Evolutionary conservation across 73 alveolate species (phyloP).

Genomic region (Tetrahymena borealis): DNA sequence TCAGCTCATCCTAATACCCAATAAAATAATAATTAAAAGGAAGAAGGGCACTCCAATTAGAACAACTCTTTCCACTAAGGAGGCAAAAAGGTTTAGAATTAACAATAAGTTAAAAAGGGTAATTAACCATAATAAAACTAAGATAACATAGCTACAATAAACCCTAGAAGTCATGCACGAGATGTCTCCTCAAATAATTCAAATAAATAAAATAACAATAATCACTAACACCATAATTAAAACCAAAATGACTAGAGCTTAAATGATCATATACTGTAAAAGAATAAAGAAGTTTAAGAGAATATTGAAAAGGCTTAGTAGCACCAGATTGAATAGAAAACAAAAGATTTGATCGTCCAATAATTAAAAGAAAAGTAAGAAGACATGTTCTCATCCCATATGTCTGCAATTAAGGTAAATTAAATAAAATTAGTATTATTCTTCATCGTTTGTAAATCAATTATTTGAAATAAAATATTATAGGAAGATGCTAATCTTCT

Average conservation of each 20-base stretch:
- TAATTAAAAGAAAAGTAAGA: conserved; percentile 85
- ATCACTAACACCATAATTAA: neutral
- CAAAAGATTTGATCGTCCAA: conserved; percentile 46
- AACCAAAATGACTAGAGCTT: neutral
- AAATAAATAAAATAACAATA: neutral
- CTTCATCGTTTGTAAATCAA: neutral
- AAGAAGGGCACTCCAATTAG: too few relatives aligned
- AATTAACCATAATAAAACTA: too few relatives aligned
- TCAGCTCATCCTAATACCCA: neutral
- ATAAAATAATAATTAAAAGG: neutral
- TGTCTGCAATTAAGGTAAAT: conserved; percentile 74
- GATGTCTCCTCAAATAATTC: too few relatives aligned
- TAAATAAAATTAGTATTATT: neutral
- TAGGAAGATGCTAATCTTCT: conserved; percentile 89
- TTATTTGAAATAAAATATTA: neutral
- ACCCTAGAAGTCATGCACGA: too few relatives aligned
- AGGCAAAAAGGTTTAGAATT: neutral
- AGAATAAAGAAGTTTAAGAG: conserved; percentile 58
- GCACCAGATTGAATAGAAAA: conserved; percentile 50
- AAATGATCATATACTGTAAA: neutral
- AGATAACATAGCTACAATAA: too few relatives aligned
- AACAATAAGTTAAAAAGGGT: too few relatives aligned
- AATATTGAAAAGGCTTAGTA: conserved; percentile 54
- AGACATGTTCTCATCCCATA: conserved; percentile 73
- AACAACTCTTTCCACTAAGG: neutral